These are phyloP conservation scores for Byssothecium circinans DNA, from an alignment of 2,329 filamentous ascomycete species.

Conservation along the genomic window DNA sequence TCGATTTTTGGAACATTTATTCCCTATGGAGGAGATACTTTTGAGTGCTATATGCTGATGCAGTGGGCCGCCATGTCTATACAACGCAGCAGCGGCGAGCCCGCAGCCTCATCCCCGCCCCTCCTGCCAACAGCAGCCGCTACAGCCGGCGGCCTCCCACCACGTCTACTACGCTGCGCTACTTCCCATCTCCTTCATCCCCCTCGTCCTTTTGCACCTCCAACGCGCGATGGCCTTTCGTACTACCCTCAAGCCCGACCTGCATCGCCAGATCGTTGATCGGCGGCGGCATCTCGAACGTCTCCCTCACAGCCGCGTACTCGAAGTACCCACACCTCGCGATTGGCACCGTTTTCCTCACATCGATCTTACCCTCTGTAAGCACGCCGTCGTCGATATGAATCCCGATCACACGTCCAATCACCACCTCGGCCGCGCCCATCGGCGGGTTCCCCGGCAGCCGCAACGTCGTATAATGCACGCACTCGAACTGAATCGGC, in stretches of 20 bases:
- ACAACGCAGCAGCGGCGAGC: no score
- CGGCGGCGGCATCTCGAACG: conserved; percentile 62
- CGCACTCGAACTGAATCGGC: conserved; percentile 63
- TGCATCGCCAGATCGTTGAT: conserved; percentile 32
- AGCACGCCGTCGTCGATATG: conserved; percentile 60
- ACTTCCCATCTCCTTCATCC: conserved; percentile 1
- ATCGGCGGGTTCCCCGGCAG: conserved; percentile 61
- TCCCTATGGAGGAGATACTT: no score
- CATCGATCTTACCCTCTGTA: conserved; percentile 58
- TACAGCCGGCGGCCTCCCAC: not conserved
- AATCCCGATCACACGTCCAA: conserved; percentile 59
- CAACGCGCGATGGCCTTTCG: conserved; percentile 24
- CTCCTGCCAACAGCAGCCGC: no score
- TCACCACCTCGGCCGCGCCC: conserved; percentile 60
- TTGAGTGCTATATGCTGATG: no score
- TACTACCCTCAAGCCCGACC: conserved; percentile 34
- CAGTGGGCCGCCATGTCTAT: no score
- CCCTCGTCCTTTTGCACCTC: conserved; percentile 3
- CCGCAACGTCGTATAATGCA: conserved; percentile 56
- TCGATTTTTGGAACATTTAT: no score
- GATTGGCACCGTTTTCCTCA: conserved; percentile 61
- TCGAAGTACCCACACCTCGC: conserved; percentile 63
- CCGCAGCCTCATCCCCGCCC: no score
- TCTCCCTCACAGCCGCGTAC: conserved; percentile 58
- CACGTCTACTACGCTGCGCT: conserved; percentile 8